These are phyloP conservation scores for Crithidia acanthocephali DNA, from an alignment of 208 protist species.

Conservation along the genomic window DNA sequence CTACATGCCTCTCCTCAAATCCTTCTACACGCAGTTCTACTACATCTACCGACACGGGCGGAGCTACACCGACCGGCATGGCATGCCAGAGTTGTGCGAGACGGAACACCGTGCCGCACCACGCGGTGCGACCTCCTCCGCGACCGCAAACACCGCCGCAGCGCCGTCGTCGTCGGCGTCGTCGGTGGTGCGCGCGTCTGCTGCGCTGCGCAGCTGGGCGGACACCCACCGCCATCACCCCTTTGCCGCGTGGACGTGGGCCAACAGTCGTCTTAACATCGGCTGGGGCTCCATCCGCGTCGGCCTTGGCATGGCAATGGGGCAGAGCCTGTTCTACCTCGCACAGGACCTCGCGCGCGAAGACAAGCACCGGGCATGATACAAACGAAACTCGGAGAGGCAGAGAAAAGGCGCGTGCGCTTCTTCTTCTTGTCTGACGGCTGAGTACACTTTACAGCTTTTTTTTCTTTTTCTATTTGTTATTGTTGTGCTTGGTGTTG, in stretches of 20 bases:
- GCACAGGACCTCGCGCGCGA: slow-evolving; percentile 56
- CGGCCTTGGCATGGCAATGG: slow-evolving; percentile 88
- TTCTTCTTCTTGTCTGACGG: too few relatives aligned
- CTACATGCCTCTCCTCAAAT: slow-evolving; percentile 64
- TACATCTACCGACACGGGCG: slow-evolving; percentile 73
- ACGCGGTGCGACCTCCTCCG: background rate
- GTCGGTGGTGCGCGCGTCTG: background rate
- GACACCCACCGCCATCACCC: slow-evolving; percentile 55
- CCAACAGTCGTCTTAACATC: slow-evolving; percentile 88
- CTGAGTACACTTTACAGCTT: too few relatives aligned
- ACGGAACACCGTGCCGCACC: slow-evolving; percentile 29
- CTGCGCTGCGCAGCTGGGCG: slow-evolving; percentile 15
- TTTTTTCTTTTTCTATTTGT: too few relatives aligned
- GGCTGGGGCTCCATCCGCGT: slow-evolving; percentile 91
- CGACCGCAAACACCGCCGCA: background rate
- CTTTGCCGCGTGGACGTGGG: slow-evolving; percentile 73
- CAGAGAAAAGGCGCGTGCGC: too few relatives aligned
- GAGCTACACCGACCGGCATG: slow-evolving; percentile 65
- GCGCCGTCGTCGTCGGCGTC: background rate
- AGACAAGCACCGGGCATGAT: slow-evolving; percentile 7
- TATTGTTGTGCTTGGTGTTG: too few relatives aligned
- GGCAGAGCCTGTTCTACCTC: slow-evolving; percentile 82
- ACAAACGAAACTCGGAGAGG: background rate
- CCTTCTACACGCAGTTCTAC: slow-evolving; percentile 73
- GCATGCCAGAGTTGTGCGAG: slow-evolving; percentile 31